Conservation (phyloP, 805 yeast species). For the Lipomyces starkeyi region DNA sequence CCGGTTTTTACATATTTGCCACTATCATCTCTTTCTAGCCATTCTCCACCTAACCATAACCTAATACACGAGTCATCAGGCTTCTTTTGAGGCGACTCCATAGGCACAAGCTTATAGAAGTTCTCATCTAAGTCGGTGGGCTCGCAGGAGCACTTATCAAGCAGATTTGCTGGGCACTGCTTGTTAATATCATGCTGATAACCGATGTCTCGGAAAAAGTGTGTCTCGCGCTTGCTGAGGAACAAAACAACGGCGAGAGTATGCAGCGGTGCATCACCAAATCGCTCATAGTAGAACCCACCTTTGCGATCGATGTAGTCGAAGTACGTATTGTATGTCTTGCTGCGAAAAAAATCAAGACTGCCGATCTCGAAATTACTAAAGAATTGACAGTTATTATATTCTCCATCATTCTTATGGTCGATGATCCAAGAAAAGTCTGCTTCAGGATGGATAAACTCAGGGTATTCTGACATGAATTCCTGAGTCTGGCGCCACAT, state of each 20-base stretch:
- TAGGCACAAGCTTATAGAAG: conserved; percentile 38
- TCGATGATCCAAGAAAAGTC: conserved; percentile 46
- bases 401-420: conserved; percentile 65
- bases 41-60: conserved; percentile 40
- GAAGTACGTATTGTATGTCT: conserved; percentile 61
- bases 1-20: conserved; percentile 29
- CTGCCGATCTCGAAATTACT: conserved; percentile 72
- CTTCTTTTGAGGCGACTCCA: conserved; percentile 38
- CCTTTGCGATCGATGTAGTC: conserved; percentile 63
- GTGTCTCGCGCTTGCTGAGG: conserved; percentile 58
- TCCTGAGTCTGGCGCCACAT: conserved; percentile 63
- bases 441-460: conserved; percentile 62
- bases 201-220: conserved; percentile 65
- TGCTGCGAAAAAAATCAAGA: conserved; percentile 62
- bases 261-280: conserved; percentile 83
- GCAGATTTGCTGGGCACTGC: conserved; percentile 34
- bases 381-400: conserved; percentile 84
- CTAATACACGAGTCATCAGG: conserved; percentile 40
- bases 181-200: conserved; percentile 54
- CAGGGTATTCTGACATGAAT: conserved; percentile 54
- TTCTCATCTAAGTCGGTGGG: conserved; percentile 37
- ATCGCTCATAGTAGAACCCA: conserved; percentile 74
- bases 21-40: conserved; percentile 34
- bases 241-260: conserved; percentile 66
- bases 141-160: conserved; percentile 37